Conservation (phyloP, 2,329 filamentous ascomycete genomes). For the Meredithiella fracta region DNA sequence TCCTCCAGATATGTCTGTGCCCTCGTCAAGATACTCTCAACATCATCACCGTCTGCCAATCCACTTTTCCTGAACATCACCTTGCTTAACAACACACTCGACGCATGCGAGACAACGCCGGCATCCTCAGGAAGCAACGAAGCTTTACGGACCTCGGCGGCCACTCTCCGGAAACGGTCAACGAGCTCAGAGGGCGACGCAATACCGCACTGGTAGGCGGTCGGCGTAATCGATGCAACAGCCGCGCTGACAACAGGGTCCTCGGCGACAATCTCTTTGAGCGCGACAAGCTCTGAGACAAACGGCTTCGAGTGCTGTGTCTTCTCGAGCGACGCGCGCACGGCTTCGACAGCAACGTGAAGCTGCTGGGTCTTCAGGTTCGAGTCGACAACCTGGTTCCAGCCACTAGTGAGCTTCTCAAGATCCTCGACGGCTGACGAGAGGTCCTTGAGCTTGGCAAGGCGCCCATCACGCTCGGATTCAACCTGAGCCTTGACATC, state of each 20-base stretch:
- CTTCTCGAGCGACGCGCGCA: conserved; percentile 67
- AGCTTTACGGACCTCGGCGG: conserved; percentile 84
- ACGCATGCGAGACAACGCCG: conserved; percentile 84
- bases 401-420: conserved; percentile 72
- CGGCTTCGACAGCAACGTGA: conserved; percentile 86
- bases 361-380: conserved; percentile 93
- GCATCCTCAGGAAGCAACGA: conserved; percentile 83
- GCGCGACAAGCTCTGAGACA: conserved; percentile 76
- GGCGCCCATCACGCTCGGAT: conserved; percentile 67
- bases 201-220: conserved; percentile 83
- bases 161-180: conserved; percentile 88
- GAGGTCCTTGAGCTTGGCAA: conserved; percentile 72
- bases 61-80: conserved; percentile 92
- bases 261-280: conserved; percentile 78
- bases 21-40: conserved; percentile 80
- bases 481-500: conserved; percentile 73
- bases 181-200: conserved; percentile 71
- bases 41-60: conserved; percentile 67
- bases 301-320: conserved; percentile 62
- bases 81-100: conserved; percentile 78
- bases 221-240: conserved; percentile 89
- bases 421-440: conserved; percentile 64
- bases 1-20: conserved; percentile 86
- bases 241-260: conserved; percentile 81
- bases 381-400: conserved; percentile 77